A percentile compares a stretch with the other conserved stretches of the same genome.
Conservation (phyloP, 148 eudicot species). For the Chenopodium suecicum region DNA sequence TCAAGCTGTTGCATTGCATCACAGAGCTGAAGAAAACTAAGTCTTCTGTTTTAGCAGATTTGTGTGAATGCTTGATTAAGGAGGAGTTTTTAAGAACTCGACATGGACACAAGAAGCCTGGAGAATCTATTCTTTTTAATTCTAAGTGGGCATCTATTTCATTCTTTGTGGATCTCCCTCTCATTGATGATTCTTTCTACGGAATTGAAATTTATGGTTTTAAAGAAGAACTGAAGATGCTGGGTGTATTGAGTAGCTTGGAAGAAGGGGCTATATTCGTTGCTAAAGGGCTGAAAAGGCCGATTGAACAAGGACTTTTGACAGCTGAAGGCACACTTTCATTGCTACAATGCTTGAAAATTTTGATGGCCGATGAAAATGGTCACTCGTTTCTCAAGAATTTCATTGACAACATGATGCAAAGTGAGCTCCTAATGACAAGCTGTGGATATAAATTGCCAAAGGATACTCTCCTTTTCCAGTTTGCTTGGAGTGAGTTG, state of each 20-base stretch:
- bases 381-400: background rate
- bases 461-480: conserved; percentile 13
- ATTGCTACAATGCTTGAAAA: conserved; percentile 21
- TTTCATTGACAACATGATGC: conserved; percentile 25
- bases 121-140: conserved; percentile 26
- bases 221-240: conserved; percentile 27
- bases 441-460: conserved; percentile 26
- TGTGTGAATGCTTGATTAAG: conserved; percentile 12
- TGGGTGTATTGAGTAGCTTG: conserved; percentile 29
- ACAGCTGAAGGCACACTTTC: conserved; percentile 29
- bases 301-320: conserved; percentile 22
- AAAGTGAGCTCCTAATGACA: conserved; percentile 21
- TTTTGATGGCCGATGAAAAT: conserved; percentile 13
- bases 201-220: conserved; percentile 30
- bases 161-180: conserved; percentile 36
- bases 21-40: background rate
- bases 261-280: conserved; percentile 29
- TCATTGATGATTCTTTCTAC: conserved; percentile 32
- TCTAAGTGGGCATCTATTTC: conserved; percentile 33
- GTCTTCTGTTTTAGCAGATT: background rate
- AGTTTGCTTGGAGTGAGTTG: conserved; percentile 15
- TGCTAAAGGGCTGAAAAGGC: conserved; percentile 20
- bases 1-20: conserved; percentile 14
- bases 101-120: conserved; percentile 25
- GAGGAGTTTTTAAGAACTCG: conserved; percentile 24